Base-by-base conservation (phyloP, 106 monocot species). In the Allium sativum region DNA sequence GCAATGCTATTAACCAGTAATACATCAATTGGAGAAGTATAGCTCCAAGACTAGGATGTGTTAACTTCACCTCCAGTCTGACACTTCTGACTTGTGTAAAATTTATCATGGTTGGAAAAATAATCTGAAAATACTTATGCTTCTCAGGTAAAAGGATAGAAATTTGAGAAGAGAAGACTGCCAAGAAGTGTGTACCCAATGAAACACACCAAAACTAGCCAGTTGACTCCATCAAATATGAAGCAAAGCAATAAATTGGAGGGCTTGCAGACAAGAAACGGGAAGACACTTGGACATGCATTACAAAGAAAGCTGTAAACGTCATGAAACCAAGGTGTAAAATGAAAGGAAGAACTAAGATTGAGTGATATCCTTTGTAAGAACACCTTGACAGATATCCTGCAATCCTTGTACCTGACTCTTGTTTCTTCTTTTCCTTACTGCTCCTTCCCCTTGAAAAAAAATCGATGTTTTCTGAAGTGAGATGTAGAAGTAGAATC, bases 71-170 rank as follows among this genome's bases (percentile, higher is more conserved):
- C n/a, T n/a, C n/a, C n/a, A n/a, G n/a, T n/a, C n/a, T n/a, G n/a
- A n/a, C n/a, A n/a, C 13, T n/a, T 15, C 56, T 21, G 56, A 21
- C 21, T 13, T 4, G 56, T 56, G 56, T 11, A 56, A n/a, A 56
- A 4, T 55, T 17, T 1, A 18, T 55, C 18, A 11, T 7, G 18
- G 9, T 18, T 3, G 55, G n/a, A 55, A 11, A 11, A 0, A 22
- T 56, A 56, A 15, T 8, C 43, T 17, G 42, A 6, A 7, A 12
- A 42, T 21, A 42, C 18, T 42, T 42, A 9, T 14, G 59, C 55
- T 18, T 58, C 7, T 86, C 75, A 88, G 14, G 96, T 96, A 82
- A 96, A 96, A 41, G 95, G 96, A 55, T 96, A 96, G 68, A 96
- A 96, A 58, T 80, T 91, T 40, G 96, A 87, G 76, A 96, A 96